phyloP scores from a whole-genome alignment of 2,329 filamentous ascomycete species.

The Fonsecaea nubica region DNA sequence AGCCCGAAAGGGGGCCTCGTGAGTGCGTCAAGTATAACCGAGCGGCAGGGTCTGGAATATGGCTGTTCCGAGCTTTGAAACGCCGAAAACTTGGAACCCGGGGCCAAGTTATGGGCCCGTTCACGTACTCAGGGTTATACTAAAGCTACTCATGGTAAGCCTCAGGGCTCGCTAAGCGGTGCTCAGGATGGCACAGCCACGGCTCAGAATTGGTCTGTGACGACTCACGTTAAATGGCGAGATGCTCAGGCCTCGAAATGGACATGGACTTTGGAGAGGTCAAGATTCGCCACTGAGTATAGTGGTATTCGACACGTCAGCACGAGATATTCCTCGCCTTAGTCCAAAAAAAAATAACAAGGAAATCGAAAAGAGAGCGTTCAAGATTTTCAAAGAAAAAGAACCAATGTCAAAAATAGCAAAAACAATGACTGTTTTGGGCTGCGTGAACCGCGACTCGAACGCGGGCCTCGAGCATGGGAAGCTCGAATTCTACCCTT shows the following conservation, averaged over 20 bases:
- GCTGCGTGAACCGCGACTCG: conserved; percentile 35
- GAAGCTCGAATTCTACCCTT: conserved; percentile 43
- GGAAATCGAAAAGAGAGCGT: background rate
- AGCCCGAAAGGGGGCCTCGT: conserved; percentile 8
- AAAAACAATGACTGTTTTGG: conserved; percentile 17
- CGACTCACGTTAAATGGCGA: conserved; percentile 9
- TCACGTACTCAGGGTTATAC: conserved; percentile 8
- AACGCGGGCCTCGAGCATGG: conserved; percentile 42
- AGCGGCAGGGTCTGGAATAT: conserved; percentile 8
- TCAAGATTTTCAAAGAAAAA: background rate
- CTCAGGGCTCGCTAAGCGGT: conserved; percentile 15
- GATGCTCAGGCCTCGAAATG: conserved; percentile 15
- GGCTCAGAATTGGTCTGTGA: conserved; percentile 5
- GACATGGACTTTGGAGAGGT: too few relatives aligned
- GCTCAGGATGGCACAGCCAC: conserved; percentile 7
- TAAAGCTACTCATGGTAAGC: conserved; percentile 11
- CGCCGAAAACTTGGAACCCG: conserved; percentile 3
- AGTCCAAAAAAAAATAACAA: too few relatives aligned
- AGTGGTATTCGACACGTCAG: too few relatives aligned
- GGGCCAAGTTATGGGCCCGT: conserved; percentile 10
- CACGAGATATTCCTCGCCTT: too few relatives aligned
- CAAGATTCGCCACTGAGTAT: too few relatives aligned
- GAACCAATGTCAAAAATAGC: background rate
- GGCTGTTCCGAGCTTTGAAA: conserved; percentile 10
- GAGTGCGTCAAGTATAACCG: conserved; percentile 10